Evolutionary conservation across 768 basidiomycete genomes (phyloP).

Genomic region (Trametes maxima): DNA sequence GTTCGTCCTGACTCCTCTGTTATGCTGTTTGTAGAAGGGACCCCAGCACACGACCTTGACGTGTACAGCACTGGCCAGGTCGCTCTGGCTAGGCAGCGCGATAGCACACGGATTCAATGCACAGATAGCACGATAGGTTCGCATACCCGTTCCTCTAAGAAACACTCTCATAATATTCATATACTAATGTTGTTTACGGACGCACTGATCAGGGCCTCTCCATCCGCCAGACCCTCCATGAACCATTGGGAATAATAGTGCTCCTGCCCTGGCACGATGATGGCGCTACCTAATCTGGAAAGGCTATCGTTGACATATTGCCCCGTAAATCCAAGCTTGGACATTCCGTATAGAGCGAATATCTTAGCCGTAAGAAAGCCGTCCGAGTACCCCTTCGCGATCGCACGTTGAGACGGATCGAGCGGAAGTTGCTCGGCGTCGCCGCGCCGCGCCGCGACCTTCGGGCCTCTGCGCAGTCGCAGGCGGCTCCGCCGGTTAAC

Average conservation of each 20-base stretch:
- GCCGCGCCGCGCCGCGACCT: background rate
- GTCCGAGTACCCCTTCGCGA: slow-evolving; percentile 56
- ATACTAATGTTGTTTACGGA: background rate
- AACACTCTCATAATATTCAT: too few species aligned
- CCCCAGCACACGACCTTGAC: too few species aligned
- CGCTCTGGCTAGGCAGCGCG: too few species aligned
- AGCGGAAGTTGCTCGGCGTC: slow-evolving; percentile 2
- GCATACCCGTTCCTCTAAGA: too few species aligned
- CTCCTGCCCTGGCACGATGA: slow-evolving; percentile 43
- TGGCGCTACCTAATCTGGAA: slow-evolving; percentile 38
- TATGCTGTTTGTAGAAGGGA: too few species aligned
- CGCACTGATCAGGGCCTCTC: slow-evolving; percentile 34
- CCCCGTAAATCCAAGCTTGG: slow-evolving; percentile 59
- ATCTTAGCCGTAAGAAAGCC: slow-evolving; percentile 57
- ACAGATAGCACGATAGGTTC: too few species aligned
- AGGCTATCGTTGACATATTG: slow-evolving; percentile 60
- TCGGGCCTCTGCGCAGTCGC: background rate
- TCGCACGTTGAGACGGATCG: slow-evolving; percentile 27
- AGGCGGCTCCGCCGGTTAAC: background rate
- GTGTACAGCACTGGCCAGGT: too few species aligned
- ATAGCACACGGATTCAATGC: too few species aligned
- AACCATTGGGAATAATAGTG: slow-evolving; percentile 50
- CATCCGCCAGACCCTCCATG: slow-evolving; percentile 49
- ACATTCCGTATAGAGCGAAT: slow-evolving; percentile 52
- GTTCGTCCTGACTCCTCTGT: too few species aligned